Evolutionary conservation across 805 yeast species (phyloP), one percentile per base, ranked within the genome.

Genomic region (Saccharomycopsis selenospora): DNA sequence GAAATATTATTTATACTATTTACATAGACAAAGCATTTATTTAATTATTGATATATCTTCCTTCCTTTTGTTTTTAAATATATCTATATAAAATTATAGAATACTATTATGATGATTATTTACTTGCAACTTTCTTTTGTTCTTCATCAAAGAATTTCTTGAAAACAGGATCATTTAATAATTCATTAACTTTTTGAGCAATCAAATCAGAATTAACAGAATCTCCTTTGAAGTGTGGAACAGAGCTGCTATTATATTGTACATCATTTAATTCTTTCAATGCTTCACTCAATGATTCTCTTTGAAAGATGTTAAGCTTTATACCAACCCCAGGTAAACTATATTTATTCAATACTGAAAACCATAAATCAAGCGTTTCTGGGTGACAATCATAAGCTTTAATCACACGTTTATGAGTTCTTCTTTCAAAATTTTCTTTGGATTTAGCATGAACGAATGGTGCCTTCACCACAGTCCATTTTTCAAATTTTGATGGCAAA

Each of bases 381-480:
- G 90, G 82, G 51, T 85, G 80, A 14, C 96, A 77, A 64, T 93
- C 98, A 73, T 78, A 89, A 25, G 88, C 85, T 56, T 73, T 75
- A 55, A 93, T 71, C 52, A 76, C 64, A 54, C 95, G 78, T 58
- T 82, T 79, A 64, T 79, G 85, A 1, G 98, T 93, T 43, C 77
- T 74, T 69, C 98, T 81, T 69, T 86, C 85, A 67, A 85, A 93
- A 71, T 91, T 93, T 69, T 91, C 95, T 68, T 93, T 93, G 7
- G 93, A 76, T 64, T 89, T 90, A 46, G 97, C 95, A 61, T 87
- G 93, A 18, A 85, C 96, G 64, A 93, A 93, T 1, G 97, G 97
- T 2, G 96, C 81, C 63, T 82, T 78, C 59, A 84, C 89, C 40
- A 93, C 96, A 0, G 99, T 93, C 87, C 96, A 91, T 57, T 89